Base-by-base conservation (phyloP, 495 filamentous ascomycete species). In the Pseudevernia furfuracea region DNA sequence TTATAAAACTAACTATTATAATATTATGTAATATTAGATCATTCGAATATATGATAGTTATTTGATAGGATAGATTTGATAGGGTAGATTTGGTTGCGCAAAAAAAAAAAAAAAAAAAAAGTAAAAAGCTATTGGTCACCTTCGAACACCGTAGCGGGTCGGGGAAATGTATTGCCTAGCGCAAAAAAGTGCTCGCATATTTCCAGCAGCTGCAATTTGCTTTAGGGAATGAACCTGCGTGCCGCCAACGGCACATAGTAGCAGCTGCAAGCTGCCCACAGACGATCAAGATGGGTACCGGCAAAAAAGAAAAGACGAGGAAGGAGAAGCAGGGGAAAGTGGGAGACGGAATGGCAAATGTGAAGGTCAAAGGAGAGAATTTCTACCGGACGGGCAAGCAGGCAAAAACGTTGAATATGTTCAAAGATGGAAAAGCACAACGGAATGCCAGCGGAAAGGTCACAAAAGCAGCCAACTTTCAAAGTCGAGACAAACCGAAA, bases 351-450 rank as follows among this genome's bases (percentile, higher is more conserved):
- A 92, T 93, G 89, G 81, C 74, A 64, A 96, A 97, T 78, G 91
- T 97, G 61, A 90, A 87, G 73, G 80, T 84, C 66, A 98, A 98
- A 76, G 94, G 95, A 74, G 95, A 97, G 82, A 96, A 96, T 75
- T 96, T 96, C 77, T 96, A 95, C 75, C 82, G 90, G 79, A 78
- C 82, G 77, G 91, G 91, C 62, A 97, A 97, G 78, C 90, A 91
- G 79, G 79, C 91, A 62, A 92, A 90, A 78, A 83, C 79, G 55
- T 73, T 97, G 74, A 94, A 93, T 71, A 91, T 92, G 78, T 85
- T 87, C 75, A 97, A 92, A 75, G 88, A 90, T 69, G 90, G 88
- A 49, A 89, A 86, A 67, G 81, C 91, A 4, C 82, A 82, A 63
- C 84, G 87, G 59, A 91, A 96, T 71, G 86, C 86, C 49, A 72